Percentiles rank a stretch among this genome's conserved stretches.
Evolutionary conservation across 1,284 basidiomycete species (phyloP).

Genomic region (Sparassis latifolia): DNA sequence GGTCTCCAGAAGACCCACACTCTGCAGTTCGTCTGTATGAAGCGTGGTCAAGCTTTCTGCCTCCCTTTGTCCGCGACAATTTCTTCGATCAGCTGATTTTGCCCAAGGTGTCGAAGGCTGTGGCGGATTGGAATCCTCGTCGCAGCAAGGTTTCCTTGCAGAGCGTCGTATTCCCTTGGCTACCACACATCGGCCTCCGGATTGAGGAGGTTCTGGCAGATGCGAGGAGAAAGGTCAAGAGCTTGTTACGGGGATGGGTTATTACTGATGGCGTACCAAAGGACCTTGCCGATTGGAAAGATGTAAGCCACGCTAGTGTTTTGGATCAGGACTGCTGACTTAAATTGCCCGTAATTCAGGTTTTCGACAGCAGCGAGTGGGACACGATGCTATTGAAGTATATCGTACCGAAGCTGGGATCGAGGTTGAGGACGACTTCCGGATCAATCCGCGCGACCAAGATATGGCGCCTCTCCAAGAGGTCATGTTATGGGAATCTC

Average conservation of each 20-base stretch:
- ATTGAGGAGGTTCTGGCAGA: slow-evolving; percentile 80
- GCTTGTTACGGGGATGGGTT: slow-evolving; percentile 73
- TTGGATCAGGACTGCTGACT: not conserved
- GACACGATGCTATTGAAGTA: slow-evolving; percentile 87
- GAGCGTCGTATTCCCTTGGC: slow-evolving; percentile 91
- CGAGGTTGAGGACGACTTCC: slow-evolving; percentile 78
- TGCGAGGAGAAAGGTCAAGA: slow-evolving; percentile 80
- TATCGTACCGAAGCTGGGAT: slow-evolving; percentile 84
- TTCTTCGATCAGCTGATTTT: slow-evolving; percentile 92
- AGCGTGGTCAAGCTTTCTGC: slow-evolving; percentile 83
- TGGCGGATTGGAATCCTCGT: slow-evolving; percentile 79
- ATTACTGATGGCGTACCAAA: slow-evolving; percentile 69
- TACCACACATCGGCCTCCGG: slow-evolving; percentile 79
- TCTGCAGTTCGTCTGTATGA: slow-evolving; percentile 82
- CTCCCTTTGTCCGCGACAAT: slow-evolving; percentile 90
- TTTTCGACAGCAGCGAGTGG: slow-evolving; percentile 82
- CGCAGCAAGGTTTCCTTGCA: slow-evolving; percentile 58
- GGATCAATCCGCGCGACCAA: slow-evolving; percentile 85
- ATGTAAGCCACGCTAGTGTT: slow-evolving; percentile 40
- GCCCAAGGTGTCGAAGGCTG: slow-evolving; percentile 82
- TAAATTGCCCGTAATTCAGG: slow-evolving; percentile 29
- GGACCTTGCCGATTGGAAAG: slow-evolving; percentile 76
- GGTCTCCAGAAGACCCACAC: slow-evolving; percentile 71
- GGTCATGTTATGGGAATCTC: slow-evolving; percentile 71
- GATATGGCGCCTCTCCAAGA: slow-evolving; percentile 78